phyloP scores from a whole-genome alignment of 768 basidiomycete species.

The Suillus variegatus region DNA sequence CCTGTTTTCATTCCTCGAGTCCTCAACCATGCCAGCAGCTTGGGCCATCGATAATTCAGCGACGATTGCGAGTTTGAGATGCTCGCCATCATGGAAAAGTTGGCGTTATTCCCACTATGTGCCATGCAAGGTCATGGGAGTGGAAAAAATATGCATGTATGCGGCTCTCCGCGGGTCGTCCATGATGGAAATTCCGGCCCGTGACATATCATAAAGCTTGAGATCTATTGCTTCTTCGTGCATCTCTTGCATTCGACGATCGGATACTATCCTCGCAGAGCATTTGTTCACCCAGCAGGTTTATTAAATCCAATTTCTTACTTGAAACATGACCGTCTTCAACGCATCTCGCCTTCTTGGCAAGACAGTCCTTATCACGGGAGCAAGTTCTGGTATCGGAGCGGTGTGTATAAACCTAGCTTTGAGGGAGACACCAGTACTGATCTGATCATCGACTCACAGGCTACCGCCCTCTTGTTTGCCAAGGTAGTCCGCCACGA shows the following conservation, averaged over 20 bases:
- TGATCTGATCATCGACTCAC: conserved; percentile 8
- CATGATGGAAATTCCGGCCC: conserved; percentile 6
- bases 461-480: conserved; percentile 89
- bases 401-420: conserved; percentile 54
- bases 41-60: conserved; percentile 39
- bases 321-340: conserved; percentile 70
- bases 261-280: conserved; percentile 4
- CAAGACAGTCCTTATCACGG: conserved; percentile 87
- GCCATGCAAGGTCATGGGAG: conserved; percentile 11
- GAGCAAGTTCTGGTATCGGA: conserved; percentile 89
- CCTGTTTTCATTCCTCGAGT: conserved; percentile 46
- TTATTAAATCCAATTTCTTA: conserved; percentile 4
- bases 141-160: neutral
- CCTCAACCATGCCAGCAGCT: conserved; percentile 54
- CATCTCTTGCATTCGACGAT: neutral
- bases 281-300: neutral
- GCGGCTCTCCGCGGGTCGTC: conserved; percentile 15
- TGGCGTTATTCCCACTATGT: conserved; percentile 1
- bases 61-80: conserved; percentile 4
- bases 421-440: conserved; percentile 3
- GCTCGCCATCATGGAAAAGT: conserved; percentile 9
- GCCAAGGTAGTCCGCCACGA: conserved; percentile 58
- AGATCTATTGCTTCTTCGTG: conserved; percentile 7
- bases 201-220: neutral
- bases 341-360: conserved; percentile 77